Evolutionary conservation across 129 eudicot species (phyloP).

Genomic region (Saussurea involucrata): DNA sequence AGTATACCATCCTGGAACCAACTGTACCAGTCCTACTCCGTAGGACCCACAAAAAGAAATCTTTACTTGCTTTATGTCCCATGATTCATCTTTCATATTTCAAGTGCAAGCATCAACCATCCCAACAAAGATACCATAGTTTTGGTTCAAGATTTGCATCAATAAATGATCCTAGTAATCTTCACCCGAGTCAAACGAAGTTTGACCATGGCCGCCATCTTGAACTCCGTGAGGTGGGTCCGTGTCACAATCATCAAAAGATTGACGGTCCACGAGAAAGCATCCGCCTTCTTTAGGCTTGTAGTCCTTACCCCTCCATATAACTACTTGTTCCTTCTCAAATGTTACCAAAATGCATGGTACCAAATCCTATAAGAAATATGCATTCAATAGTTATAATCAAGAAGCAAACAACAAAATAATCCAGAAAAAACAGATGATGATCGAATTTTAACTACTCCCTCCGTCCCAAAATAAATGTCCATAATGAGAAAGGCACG

Average conservation of each 20-base stretch:
- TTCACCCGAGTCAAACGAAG: conserved; percentile 39
- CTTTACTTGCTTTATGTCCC: not conserved
- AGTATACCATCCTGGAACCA: not conserved
- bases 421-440: not conserved
- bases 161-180: conserved; percentile 12
- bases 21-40: not conserved
- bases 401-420: not conserved
- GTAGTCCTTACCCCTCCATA: conserved; percentile 74
- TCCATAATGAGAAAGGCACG: not conserved
- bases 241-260: conserved; percentile 31
- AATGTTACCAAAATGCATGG: conserved; percentile 86
- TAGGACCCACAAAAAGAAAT: not conserved
- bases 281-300: conserved; percentile 55
- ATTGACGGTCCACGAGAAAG: conserved; percentile 51
- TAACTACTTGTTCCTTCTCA: conserved; percentile 87
- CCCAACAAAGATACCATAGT: not conserved
- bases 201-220: conserved; percentile 10
- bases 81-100: not conserved
- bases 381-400: not conserved
- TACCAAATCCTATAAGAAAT: conserved; percentile 63
- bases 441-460: not conserved
- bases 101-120: conserved; percentile 8
- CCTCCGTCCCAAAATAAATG: not conserved
- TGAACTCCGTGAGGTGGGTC: conserved; percentile 12
- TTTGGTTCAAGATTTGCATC: conserved; percentile 18